Base-by-base conservation (phyloP, 2,329 filamentous ascomycete genomes). In the Simplicillium sp. region DNA sequence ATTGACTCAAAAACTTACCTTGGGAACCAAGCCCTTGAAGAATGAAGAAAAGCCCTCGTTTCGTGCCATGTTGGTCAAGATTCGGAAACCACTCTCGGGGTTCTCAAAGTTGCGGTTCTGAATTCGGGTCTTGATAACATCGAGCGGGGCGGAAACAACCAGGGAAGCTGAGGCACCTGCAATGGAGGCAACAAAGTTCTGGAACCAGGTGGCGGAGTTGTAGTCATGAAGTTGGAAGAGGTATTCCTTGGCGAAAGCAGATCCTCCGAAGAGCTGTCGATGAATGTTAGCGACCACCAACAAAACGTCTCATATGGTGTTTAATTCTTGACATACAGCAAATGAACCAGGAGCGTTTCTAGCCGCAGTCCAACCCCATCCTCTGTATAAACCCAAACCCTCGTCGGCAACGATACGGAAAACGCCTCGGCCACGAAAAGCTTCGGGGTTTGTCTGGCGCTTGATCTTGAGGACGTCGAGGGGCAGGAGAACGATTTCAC, bases 391-490 rank as follows among this genome's bases (percentile, higher is more conserved):
- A 38, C 88, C 88, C 56, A 97, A 94, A 29, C 92, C 92, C 65
- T 98, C 92, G 58, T 98, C 92, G 44, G 78, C 76, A 46, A 98
- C 76, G 50, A 98, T 97, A 66, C 76, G 83, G 59, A 97, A 69
- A 45, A 98, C 74, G 47, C 92, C 92, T 55, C 92, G 85, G 53
- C 90, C 90, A 51, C 88, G 80, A 80, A 98, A 98, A 29, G 92
- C 89, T 59, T 97, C 92, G 33, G 92, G 92, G 73, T 98, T 98
- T 51, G 92, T 98, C 71, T 98, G 92, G 56, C 92, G 82, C 78
- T 98, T 98, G 71, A 98, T 98, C 78, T 98, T 98, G 48, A 98
- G 77, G 32, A 98, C 90, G 54, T 98, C 92, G 46, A 98, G 79
- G 34, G 92, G 92, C 33, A 98, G 77, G 25, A 98, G 78, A 44